Evolutionary conservation across 495 filamentous ascomycete species (phyloP).

Genomic region (Amphirosellinia nigrospora): DNA sequence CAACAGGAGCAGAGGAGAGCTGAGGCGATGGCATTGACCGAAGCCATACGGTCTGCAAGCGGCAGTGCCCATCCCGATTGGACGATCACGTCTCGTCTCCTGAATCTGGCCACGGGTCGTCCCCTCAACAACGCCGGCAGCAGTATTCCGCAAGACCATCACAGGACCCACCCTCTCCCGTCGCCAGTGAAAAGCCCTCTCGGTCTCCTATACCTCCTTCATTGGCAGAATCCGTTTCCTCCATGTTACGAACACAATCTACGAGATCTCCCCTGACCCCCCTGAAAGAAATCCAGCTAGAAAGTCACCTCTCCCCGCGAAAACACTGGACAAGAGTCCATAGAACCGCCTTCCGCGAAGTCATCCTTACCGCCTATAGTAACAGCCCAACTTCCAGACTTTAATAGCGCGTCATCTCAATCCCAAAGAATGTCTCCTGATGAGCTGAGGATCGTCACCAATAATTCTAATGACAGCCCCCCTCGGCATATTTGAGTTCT

Average conservation of each 20-base stretch:
- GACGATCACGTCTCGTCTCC: constrained; percentile 38
- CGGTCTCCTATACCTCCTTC: constrained; percentile 28
- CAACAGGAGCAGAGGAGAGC: constrained; percentile 74
- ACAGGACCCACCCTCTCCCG: constrained; percentile 33
- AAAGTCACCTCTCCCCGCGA: constrained; percentile 32
- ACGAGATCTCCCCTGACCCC: constrained; percentile 34
- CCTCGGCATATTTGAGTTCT: constrained; percentile 34
- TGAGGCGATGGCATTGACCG: constrained; percentile 71
- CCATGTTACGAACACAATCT: constrained; percentile 38
- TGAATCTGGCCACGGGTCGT: constrained; percentile 28
- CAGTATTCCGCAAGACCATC: constrained; percentile 12
- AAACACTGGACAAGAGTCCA: constrained; percentile 19
- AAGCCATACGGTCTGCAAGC: constrained; percentile 49
- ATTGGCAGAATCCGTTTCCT: constrained; percentile 38
- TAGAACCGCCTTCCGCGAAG: constrained; percentile 20
- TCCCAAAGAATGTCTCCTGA: constrained; percentile 35
- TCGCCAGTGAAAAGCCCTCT: constrained; percentile 34
- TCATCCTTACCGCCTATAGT: constrained; percentile 35
- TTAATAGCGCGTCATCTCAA: constrained; percentile 30
- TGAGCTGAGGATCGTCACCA: constrained; percentile 30
- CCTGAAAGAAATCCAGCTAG: constrained; percentile 31
- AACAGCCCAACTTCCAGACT: constrained; percentile 30
- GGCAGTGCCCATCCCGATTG: constrained; percentile 35
- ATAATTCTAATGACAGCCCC: constrained; percentile 30
- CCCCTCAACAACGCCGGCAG: constrained; percentile 30